Conservation (phyloP, 1,284 basidiomycete genomes). For the Tilletia indica region DNA sequence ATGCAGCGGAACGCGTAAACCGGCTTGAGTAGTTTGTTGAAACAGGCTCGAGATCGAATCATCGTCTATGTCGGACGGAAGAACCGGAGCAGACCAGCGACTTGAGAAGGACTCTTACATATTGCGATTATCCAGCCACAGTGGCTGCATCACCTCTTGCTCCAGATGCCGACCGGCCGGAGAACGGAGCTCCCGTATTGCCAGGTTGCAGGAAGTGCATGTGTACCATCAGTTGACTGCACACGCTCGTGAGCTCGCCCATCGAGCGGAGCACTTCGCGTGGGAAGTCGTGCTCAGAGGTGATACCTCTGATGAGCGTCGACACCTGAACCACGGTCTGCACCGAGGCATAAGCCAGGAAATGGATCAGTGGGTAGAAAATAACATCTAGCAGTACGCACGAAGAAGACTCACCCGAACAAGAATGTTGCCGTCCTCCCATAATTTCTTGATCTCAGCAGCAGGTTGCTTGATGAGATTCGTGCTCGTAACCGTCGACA, state of each 20-base stretch:
- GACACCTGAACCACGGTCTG: slow-evolving; percentile 42
- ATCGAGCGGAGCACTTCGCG: slow-evolving; percentile 36
- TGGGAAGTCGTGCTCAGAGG: slow-evolving; percentile 37
- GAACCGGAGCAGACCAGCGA: too few species aligned
- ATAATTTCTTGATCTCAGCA: slow-evolving; percentile 26
- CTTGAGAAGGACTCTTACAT: too few species aligned
- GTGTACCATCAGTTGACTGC: slow-evolving; percentile 44
- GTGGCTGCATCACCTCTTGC: too few species aligned
- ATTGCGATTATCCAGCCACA: too few species aligned
- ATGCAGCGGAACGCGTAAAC: too few species aligned
- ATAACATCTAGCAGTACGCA: neutral
- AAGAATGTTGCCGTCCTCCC: slow-evolving; percentile 43
- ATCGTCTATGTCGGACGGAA: too few species aligned
- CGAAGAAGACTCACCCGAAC: slow-evolving; percentile 28
- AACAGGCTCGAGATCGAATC: too few species aligned
- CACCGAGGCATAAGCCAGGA: too few species aligned
- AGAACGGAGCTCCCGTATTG: too few species aligned
- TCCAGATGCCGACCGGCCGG: too few species aligned
- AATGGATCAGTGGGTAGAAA: too few species aligned
- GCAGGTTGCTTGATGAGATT: slow-evolving; percentile 15
- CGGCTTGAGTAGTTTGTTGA: too few species aligned
- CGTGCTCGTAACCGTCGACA: slow-evolving; percentile 11
- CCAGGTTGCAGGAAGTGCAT: slow-evolving; percentile 31
- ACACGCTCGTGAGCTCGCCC: slow-evolving; percentile 44
- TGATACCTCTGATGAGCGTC: slow-evolving; percentile 40